Evolutionary conservation across 768 basidiomycete species (phyloP).

Genomic region (Trametes sanguinea): DNA sequence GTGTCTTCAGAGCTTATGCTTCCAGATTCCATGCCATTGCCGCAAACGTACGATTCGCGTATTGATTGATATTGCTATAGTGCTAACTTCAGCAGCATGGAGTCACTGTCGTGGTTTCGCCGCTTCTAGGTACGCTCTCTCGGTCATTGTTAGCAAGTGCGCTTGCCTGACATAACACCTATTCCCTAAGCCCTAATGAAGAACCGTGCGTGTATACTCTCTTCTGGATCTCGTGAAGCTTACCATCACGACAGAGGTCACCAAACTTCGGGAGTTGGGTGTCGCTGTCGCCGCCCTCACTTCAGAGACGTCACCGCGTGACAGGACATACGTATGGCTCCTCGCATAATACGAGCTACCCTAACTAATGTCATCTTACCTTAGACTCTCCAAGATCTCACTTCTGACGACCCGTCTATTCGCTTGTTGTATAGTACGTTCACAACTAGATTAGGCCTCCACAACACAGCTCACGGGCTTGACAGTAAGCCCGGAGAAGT

Average conservation of each 20-base stretch:
- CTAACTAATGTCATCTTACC: not conserved
- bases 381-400: conserved; percentile 65
- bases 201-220: conserved; percentile 53
- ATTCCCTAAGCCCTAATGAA: conserved; percentile 68
- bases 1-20: conserved; percentile 68
- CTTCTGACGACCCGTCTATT: conserved; percentile 55
- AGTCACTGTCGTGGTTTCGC: conserved; percentile 75
- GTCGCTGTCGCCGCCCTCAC: conserved; percentile 62
- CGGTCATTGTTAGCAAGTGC: no score
- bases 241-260: conserved; percentile 52
- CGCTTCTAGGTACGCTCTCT: conserved; percentile 59
- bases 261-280: conserved; percentile 53
- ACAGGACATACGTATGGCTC: conserved; percentile 53
- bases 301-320: conserved; percentile 59
- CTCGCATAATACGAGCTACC: not conserved
- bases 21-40: conserved; percentile 81
- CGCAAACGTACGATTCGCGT: conserved; percentile 45
- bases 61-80: not conserved
- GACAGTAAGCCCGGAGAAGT: conserved; percentile 76
- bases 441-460: not conserved
- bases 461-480: not conserved
- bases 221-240: not conserved
- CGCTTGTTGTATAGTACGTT: conserved; percentile 75
- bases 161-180: no score
- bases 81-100: conserved; percentile 49